Percentiles rank a stretch among this genome's conserved stretches.
Evolutionary conservation across 768 basidiomycete species (phyloP).

Genomic region (Russula abietina): DNA sequence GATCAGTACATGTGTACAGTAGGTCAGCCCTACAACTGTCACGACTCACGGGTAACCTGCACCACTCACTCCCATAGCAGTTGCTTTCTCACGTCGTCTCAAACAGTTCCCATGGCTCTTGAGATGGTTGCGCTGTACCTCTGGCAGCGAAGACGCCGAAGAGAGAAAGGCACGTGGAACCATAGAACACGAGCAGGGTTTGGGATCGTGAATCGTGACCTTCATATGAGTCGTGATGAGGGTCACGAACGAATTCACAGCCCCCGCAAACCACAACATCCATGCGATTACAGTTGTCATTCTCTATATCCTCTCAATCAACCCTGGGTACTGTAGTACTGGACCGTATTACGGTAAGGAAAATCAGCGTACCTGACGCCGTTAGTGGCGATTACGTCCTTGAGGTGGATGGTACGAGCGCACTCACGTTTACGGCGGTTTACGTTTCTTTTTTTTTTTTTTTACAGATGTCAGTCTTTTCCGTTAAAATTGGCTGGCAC

Average conservation of each 20-base stretch:
- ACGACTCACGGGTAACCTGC: conserved; percentile 33
- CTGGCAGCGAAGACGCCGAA: conserved; percentile 35
- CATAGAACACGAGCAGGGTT: conserved; percentile 39
- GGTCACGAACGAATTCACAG: conserved; percentile 32
- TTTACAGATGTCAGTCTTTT: neutral
- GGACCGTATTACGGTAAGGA: neutral
- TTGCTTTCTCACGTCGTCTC: conserved; percentile 13
- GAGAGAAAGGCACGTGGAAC: conserved; percentile 30
- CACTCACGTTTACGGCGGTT: neutral
- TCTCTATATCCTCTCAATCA: neutral
- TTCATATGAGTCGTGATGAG: conserved; percentile 34
- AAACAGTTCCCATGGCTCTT: conserved; percentile 26
- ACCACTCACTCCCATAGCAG: conserved; percentile 22
- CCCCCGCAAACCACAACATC: conserved; percentile 56
- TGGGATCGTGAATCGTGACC: too few relatives aligned
- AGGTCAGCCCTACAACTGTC: neutral
- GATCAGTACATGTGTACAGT: too few relatives aligned
- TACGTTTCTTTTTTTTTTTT: neutral
- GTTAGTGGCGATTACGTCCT: neutral
- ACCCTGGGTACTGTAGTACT: neutral
- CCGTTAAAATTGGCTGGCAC: too few relatives aligned
- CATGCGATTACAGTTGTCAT: conserved; percentile 34
- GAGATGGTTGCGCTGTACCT: too few relatives aligned
- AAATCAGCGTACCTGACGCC: neutral
- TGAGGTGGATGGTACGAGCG: neutral